These are phyloP conservation scores for Kwoniella europaea DNA, from an alignment of 768 basidiomycete species.

Conservation along the genomic window DNA sequence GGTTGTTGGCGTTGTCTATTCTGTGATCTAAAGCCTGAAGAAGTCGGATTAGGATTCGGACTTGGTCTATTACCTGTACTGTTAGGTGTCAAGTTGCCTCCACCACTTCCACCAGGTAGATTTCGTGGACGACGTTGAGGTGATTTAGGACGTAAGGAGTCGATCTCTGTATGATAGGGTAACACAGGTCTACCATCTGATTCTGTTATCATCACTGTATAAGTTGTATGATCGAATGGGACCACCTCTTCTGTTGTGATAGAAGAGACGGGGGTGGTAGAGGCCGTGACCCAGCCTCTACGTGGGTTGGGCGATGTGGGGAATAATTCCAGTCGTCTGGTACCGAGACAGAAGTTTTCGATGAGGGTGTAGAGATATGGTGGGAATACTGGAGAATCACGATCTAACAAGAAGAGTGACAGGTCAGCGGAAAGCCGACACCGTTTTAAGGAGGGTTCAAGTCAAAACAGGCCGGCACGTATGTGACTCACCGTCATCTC, in stretches of 20 bases:
- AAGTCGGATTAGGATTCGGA: not conserved
- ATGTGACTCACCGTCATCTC: conserved; percentile 58
- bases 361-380: conserved; percentile 95
- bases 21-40: not conserved
- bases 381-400: conserved; percentile 63
- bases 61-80: conserved; percentile 5
- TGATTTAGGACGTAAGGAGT: conserved; percentile 81
- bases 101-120: conserved; percentile 19
- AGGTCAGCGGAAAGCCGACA: not conserved
- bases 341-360: conserved; percentile 96
- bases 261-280: conserved; percentile 61
- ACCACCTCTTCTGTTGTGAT: conserved; percentile 61
- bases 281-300: conserved; percentile 72
- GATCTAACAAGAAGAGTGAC: not conserved
- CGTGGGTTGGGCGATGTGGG: conserved; percentile 72
- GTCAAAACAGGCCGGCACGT: not conserved
- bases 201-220: conserved; percentile 22
- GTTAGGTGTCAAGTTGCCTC: not conserved
- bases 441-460: not conserved
- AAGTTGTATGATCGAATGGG: conserved; percentile 55
- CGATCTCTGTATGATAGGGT: conserved; percentile 66
- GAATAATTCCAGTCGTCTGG: conserved; percentile 87
- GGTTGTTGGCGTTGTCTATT: conserved; percentile 19
- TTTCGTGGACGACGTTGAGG: conserved; percentile 59
- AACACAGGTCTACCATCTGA: conserved; percentile 31